Base-by-base conservation (phyloP, 2,329 filamentous ascomycete species). In the Epichloe gansuensis region DNA sequence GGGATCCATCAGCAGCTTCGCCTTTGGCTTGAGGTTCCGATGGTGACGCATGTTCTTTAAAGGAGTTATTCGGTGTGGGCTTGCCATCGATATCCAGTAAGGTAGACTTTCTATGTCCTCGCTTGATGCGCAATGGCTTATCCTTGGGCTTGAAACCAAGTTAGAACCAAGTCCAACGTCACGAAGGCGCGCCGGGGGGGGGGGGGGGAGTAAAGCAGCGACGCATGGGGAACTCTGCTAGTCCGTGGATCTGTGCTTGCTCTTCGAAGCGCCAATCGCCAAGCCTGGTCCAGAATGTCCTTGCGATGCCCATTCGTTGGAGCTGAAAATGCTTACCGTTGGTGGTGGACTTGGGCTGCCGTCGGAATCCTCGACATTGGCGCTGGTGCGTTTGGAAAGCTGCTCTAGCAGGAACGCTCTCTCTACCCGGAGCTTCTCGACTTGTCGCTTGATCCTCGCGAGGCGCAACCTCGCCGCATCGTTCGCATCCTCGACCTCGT, bases 391-490 rank as follows among this genome's bases (percentile, higher is more conserved):
- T 61, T 84, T 84, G 21, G 82, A 76, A 42, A 93, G 75, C 64
- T 89, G 82, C 63, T 87, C 82, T 36, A 86, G 75, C 46, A 87
- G 71, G 59, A 87, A 84, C 27, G 87, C 86, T 56, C 89, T 80
- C 71, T 94, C 87, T 25, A 97, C 78, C 48, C 93, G 84, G 76
- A 94, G 81, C 71, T 97, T 96, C 67, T 94, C 85, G 59, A 96
- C 85, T 62, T 88, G 86, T 57, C 90, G 83, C 67, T 87, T 84
- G 55, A 95, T 80, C 47, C 90, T 85, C 41, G 79, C 75, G 57
- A 95, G 85, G 49, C 89, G 85, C 50, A 88, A 74, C 51, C 88
- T 81, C 46, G 88, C 85, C 53, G 86, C 80, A 61, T 95, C 89
- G 67, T 96, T 96, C 63, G 89, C 85, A 54, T 89, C 83, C 66